Conservation (phyloP, 2,329 filamentous ascomycete genomes). For the Mariannaea sp. region DNA sequence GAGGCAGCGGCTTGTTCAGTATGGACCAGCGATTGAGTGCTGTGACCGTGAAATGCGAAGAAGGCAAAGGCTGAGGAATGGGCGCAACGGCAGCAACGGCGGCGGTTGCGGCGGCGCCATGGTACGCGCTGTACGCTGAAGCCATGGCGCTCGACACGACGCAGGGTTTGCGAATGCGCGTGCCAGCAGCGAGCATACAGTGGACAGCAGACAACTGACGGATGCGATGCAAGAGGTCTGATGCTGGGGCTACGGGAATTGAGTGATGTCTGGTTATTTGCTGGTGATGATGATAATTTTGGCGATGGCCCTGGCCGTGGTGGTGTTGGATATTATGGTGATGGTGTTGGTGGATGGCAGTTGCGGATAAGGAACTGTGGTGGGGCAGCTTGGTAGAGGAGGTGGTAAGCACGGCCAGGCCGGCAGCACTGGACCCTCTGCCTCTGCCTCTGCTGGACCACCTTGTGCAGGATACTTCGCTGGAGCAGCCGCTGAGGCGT, state of each 20-base stretch:
- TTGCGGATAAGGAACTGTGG: too few species aligned
- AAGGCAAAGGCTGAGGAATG: neutral
- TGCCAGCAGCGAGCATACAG: constrained; percentile 36
- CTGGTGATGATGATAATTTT: neutral
- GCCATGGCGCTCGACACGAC: constrained; percentile 44
- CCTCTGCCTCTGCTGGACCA: too few species aligned
- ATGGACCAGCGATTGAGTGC: constrained; percentile 85
- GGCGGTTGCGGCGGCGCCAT: constrained; percentile 39
- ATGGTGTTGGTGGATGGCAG: too few species aligned
- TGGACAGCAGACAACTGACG: constrained; percentile 7
- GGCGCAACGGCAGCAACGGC: neutral
- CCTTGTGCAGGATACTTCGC: too few species aligned
- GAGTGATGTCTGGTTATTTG: neutral
- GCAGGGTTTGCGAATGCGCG: constrained; percentile 30
- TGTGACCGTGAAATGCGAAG: constrained; percentile 63
- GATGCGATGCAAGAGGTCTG: neutral
- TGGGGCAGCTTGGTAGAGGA: too few species aligned
- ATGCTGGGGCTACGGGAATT: neutral
- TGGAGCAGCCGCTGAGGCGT: constrained; percentile 3
- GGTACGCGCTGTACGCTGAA: constrained; percentile 46
- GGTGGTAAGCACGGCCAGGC: too few species aligned
- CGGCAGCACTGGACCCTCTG: too few species aligned
- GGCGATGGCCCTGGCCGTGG: too few species aligned
- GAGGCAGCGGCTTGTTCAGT: constrained; percentile 73
- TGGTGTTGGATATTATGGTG: too few species aligned